Conservation (phyloP, 1,284 basidiomycete genomes). For the Rhodotorula mucilaginosa region DNA sequence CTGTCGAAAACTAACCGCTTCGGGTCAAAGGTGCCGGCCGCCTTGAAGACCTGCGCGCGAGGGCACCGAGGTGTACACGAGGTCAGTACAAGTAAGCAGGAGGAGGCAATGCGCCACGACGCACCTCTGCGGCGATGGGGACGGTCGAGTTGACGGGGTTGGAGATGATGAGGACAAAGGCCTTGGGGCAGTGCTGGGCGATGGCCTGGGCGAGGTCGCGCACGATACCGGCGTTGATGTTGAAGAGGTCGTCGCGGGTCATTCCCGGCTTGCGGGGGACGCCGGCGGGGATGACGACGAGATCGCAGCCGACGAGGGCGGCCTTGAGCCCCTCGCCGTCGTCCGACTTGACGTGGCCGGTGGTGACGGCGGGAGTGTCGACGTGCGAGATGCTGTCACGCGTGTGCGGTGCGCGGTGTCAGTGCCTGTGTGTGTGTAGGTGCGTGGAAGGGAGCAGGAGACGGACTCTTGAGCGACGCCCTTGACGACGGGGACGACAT, state of each 20-base stretch:
- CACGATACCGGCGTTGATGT: constrained; percentile 98
- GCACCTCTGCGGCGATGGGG: constrained; percentile 81
- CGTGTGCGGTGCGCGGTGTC: background rate
- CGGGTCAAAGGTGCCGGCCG: constrained; percentile 83
- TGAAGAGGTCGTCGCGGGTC: constrained; percentile 87
- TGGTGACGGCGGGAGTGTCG: constrained; percentile 50
- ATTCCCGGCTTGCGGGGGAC: constrained; percentile 79
- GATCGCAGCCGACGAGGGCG: constrained; percentile 76
- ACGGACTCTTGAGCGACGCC: constrained; percentile 54
- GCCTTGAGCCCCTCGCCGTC: constrained; percentile 65
- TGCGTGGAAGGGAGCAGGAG: background rate
- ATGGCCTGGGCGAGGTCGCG: constrained; percentile 86
- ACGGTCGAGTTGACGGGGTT: constrained; percentile 74
- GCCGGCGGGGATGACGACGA: constrained; percentile 96
- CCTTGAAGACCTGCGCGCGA: constrained; percentile 68
- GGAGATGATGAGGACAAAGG: constrained; percentile 62
- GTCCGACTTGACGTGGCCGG: constrained; percentile 57
- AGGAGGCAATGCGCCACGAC: background rate
- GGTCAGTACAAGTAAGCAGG: too few relatives aligned
- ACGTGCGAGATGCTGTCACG: constrained; percentile 55
- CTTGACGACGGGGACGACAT: constrained; percentile 97
- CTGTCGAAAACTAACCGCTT: constrained; percentile 60
- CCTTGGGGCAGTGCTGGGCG: constrained; percentile 81
- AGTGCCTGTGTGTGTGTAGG: background rate
- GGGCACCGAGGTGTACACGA: background rate